A percentile compares a stretch with the other conserved stretches of the same genome.
Evolutionary conservation across 148 eudicot genomes (phyloP).

Genomic region (Bassia scoparia): DNA sequence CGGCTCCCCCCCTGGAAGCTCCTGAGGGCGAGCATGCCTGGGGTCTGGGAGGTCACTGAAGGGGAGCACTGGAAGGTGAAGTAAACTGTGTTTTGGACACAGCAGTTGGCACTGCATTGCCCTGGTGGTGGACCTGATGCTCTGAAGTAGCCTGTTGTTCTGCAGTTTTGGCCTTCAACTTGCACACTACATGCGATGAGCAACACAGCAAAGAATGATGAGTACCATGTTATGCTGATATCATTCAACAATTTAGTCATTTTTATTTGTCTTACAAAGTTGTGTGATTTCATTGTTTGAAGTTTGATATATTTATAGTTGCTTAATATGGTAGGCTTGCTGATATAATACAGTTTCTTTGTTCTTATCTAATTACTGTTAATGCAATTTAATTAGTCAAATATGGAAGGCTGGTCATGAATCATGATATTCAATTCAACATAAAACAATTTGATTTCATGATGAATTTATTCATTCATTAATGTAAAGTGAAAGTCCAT

Average conservation of each 20-base stretch:
- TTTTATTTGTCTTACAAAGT: background rate
- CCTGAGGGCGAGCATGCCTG: slow-evolving; percentile 29
- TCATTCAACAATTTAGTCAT: slow-evolving; percentile 1
- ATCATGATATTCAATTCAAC: background rate
- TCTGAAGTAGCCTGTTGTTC: slow-evolving; percentile 34
- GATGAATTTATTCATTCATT: too few relatives aligned
- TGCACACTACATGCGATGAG: slow-evolving; percentile 5
- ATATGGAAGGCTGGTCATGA: slow-evolving; percentile 19
- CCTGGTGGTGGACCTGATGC: slow-evolving; percentile 31
- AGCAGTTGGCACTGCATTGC: slow-evolving; percentile 36
- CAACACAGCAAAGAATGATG: slow-evolving; percentile 15
- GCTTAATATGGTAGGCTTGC: background rate
- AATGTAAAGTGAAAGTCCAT: too few relatives aligned
- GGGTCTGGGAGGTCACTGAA: slow-evolving; percentile 24
- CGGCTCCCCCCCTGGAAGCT: slow-evolving; percentile 24
- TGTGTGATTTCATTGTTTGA: background rate
- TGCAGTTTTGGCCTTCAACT: slow-evolving; percentile 32
- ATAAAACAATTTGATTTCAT: background rate
- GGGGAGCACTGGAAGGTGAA: slow-evolving; percentile 44
- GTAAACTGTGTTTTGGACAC: slow-evolving; percentile 31
- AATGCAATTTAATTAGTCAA: slow-evolving; percentile 22
- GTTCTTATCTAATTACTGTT: background rate
- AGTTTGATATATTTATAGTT: slow-evolving; percentile 8
- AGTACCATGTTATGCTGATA: slow-evolving; percentile 8
- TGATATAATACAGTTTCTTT: background rate